These are phyloP conservation scores for Erigeron philadelphicus DNA, from an alignment of 140 eudicot genomes.

Conservation along the genomic window DNA sequence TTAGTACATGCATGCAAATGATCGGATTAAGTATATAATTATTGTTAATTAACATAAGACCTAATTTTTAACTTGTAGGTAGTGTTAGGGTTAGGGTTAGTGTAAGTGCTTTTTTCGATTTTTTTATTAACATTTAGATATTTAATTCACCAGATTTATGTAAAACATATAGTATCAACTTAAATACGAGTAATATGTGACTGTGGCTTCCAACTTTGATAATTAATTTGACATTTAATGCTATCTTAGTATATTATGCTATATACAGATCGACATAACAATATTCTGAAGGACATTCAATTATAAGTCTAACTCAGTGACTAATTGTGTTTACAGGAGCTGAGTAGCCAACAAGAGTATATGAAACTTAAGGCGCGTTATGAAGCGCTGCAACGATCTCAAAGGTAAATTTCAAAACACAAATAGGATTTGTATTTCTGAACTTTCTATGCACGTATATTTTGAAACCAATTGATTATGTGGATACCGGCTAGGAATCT, in stretches of 20 bases:
- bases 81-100: conserved; percentile 7
- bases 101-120: not conserved
- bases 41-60: not conserved
- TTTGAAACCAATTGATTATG: not conserved
- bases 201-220: too few relatives aligned
- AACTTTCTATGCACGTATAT: not conserved
- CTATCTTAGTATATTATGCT: too few relatives aligned
- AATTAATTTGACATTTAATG: too few relatives aligned
- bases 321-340: conserved; percentile 42
- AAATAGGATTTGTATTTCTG: not conserved
- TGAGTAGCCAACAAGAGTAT: conserved; percentile 92
- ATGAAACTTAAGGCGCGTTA: conserved; percentile 85
- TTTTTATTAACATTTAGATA: not conserved
- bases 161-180: too few relatives aligned
- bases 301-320: not conserved
- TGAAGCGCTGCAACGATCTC: conserved; percentile 74
- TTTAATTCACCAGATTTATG: not conserved
- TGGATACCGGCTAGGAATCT: conserved; percentile 66
- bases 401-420: conserved; percentile 42
- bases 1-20: not conserved
- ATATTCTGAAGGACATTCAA: too few relatives aligned
- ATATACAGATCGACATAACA: not conserved
- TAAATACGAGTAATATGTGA: too few relatives aligned
- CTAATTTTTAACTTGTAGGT: not conserved
- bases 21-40: not conserved